Conservation (phyloP, 2,329 filamentous ascomycete species). For the Aspergillus puulaauensis region DNA sequence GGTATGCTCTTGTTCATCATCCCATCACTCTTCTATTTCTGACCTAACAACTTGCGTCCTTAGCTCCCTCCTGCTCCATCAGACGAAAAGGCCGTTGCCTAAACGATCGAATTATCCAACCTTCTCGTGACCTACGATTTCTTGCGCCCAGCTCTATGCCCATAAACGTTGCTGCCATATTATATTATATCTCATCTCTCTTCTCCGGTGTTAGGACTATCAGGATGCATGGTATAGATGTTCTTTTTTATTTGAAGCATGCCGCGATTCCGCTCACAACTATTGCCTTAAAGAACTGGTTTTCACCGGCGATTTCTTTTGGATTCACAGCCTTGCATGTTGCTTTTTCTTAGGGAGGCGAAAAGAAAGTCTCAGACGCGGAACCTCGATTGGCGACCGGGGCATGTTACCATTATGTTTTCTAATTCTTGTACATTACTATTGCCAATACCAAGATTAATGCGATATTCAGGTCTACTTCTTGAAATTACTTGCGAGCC, state of each 20-base stretch:
- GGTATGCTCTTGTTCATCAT: slow-evolving; percentile 42
- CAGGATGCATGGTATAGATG: slow-evolving; percentile 38
- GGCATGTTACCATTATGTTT: slow-evolving; percentile 13
- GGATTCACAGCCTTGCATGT: slow-evolving; percentile 26
- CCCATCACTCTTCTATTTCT: not conserved
- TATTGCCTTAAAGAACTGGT: slow-evolving; percentile 28
- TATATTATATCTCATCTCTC: slow-evolving; percentile 38
- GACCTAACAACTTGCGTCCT: slow-evolving; percentile 8
- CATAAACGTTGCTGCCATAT: slow-evolving; percentile 18
- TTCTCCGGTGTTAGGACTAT: slow-evolving; percentile 41
- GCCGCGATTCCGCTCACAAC: slow-evolving; percentile 27
- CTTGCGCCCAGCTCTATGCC: slow-evolving; percentile 21
- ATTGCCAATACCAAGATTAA: slow-evolving; percentile 31
- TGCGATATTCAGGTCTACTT: slow-evolving; percentile 18
- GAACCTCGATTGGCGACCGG: slow-evolving; percentile 10
- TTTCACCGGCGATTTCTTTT: slow-evolving; percentile 28
- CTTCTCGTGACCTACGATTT: slow-evolving; percentile 15
- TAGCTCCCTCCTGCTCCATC: slow-evolving; percentile 40
- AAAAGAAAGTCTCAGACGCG: slow-evolving; percentile 19
- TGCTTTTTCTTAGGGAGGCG: slow-evolving; percentile 9
- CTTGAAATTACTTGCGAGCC: not conserved
- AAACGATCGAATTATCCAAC: slow-evolving; percentile 17
- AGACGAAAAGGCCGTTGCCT: slow-evolving; percentile 37
- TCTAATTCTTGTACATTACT: slow-evolving; percentile 36
- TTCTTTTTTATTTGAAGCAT: slow-evolving; percentile 23